These are phyloP conservation scores for Mucor mucedo DNA, from an alignment of 371 early-diverging fungal genomes.

Conservation along the genomic window DNA sequence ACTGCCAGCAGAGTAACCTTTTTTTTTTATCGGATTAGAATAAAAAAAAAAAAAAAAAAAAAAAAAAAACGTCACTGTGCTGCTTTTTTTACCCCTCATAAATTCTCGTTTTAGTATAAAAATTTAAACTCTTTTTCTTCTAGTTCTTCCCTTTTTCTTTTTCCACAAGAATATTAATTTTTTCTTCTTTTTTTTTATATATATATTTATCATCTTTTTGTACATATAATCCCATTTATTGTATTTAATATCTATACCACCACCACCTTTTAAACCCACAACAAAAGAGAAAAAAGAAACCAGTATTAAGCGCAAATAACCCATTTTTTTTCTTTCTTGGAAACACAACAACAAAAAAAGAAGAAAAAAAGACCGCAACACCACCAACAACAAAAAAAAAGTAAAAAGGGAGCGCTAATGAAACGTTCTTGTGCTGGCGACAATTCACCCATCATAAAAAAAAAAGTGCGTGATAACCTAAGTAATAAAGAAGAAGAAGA, in stretches of 20 bases:
- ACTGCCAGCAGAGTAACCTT: no score
- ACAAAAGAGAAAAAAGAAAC: background rate
- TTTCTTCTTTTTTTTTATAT: slow-evolving; percentile 1
- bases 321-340: background rate
- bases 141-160: slow-evolving; percentile 5
- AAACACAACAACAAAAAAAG: slow-evolving; percentile 1
- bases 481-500: background rate
- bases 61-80: slow-evolving; percentile 21
- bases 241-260: slow-evolving; percentile 1
- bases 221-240: slow-evolving; percentile 1
- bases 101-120: slow-evolving; percentile 1
- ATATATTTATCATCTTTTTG: background rate
- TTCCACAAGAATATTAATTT: slow-evolving; percentile 5
- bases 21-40: no score
- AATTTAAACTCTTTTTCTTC: slow-evolving; percentile 3
- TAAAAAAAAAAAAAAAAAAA: background rate
- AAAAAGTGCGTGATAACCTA: slow-evolving; percentile 28
- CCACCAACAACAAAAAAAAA: background rate
- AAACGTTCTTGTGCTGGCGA: slow-evolving; percentile 31
- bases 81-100: slow-evolving; percentile 5
- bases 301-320: background rate
- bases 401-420: slow-evolving; percentile 17
- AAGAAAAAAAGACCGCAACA: slow-evolving; percentile 3
- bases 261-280: background rate
- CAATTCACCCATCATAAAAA: slow-evolving; percentile 26